phyloP scores from a whole-genome alignment of 805 yeast species.

The Ogataea nitratoaversa region DNA sequence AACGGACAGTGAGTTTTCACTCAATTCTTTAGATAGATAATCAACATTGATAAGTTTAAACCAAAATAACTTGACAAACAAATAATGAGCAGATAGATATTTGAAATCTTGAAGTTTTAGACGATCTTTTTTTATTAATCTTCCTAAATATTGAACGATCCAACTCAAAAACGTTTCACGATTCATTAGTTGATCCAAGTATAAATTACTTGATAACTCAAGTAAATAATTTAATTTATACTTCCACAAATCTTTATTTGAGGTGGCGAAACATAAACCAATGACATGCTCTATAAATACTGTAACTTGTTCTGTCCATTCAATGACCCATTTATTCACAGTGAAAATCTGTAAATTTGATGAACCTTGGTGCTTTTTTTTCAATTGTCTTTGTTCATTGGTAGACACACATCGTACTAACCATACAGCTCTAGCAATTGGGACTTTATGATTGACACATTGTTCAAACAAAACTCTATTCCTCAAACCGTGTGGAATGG shows the following conservation, averaged over 20 bases:
- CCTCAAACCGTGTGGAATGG: conserved; percentile 87
- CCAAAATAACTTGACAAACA: conserved; percentile 70
- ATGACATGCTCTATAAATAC: conserved; percentile 52
- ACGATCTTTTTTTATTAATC: conserved; percentile 14
- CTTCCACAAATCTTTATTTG: conserved; percentile 38
- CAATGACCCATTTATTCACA: conserved; percentile 68
- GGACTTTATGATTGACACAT: conserved; percentile 62
- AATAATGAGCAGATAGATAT: conserved; percentile 31
- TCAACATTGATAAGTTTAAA: conserved; percentile 52
- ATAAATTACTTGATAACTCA: conserved; percentile 59
- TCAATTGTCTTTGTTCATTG: conserved; percentile 62
- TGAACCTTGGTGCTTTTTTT: conserved; percentile 37
- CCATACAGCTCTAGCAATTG: conserved; percentile 85
- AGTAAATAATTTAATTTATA: conserved; percentile 55
- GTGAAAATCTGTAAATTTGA: conserved; percentile 23
- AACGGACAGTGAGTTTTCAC: conserved; percentile 48
- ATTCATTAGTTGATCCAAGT: conserved; percentile 65
- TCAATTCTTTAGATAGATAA: conserved; percentile 57
- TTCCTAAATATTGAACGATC: conserved; percentile 48
- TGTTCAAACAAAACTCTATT: conserved; percentile 71
- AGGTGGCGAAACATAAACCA: conserved; percentile 33
- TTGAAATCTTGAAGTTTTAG: conserved; percentile 19
- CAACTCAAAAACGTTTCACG: conserved; percentile 57
- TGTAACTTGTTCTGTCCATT: conserved; percentile 85
- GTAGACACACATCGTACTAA: conserved; percentile 81